A percentile compares a stretch with the other conserved stretches of the same genome.
Evolutionary conservation across 371 early-diverging fungal species (phyloP).

Genomic region (Blastocladiella emersonii): DNA sequence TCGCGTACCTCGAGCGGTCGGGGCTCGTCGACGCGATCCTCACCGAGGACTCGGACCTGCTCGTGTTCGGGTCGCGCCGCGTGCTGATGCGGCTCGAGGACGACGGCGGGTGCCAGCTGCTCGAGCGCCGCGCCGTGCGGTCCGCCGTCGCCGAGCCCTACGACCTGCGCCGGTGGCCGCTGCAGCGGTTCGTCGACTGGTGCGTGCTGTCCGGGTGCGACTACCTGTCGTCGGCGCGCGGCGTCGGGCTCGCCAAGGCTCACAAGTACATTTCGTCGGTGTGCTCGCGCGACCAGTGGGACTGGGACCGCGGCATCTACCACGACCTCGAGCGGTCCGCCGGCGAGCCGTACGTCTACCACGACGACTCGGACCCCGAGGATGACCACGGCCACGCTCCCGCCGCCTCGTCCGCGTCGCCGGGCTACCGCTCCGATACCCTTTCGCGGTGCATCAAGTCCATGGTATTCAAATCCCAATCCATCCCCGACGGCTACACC

Average conservation of each 20-base stretch:
- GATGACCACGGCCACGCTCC: constrained; percentile 3
- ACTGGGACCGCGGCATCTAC: not conserved
- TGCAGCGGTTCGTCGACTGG: constrained; percentile 63
- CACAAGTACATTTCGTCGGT: constrained; percentile 32
- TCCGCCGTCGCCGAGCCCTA: constrained; percentile 23
- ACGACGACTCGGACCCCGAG: not conserved
- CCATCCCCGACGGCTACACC: constrained; percentile 40
- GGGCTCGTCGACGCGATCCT: constrained; percentile 65
- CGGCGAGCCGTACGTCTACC: constrained; percentile 14
- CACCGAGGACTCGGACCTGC: constrained; percentile 95
- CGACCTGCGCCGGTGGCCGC: constrained; percentile 37
- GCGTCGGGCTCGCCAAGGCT: constrained; percentile 81
- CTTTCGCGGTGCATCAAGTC: constrained; percentile 13
- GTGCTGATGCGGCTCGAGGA: constrained; percentile 70
- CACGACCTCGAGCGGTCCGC: constrained; percentile 26
- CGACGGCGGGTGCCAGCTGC: constrained; percentile 48
- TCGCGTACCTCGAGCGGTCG: constrained; percentile 64
- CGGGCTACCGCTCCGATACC: not conserved
- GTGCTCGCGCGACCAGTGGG: not conserved
- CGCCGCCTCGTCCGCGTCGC: not conserved
- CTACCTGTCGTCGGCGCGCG: constrained; percentile 68
- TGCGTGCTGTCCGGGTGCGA: constrained; percentile 96
- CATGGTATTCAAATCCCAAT: too few relatives aligned
- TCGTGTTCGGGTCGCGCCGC: constrained; percentile 81
- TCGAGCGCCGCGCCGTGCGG: constrained; percentile 31